Base-by-base conservation (phyloP, 73 alveolate species). In the Blepharisma stoltei region DNA sequence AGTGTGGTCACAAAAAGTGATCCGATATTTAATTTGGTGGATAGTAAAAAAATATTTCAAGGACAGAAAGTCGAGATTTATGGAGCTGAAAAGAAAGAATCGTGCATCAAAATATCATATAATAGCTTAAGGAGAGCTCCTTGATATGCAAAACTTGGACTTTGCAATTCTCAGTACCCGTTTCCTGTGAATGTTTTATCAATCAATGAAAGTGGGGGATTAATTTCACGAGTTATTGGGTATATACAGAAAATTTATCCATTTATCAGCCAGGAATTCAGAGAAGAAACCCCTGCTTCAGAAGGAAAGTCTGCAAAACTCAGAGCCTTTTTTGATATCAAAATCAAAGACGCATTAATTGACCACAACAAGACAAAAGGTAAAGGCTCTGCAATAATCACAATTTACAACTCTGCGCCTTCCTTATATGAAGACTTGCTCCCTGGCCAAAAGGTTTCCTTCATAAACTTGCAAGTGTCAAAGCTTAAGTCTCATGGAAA, bases 111-210 rank as follows among this genome's bases (percentile, higher is more conserved):
- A 8, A 18, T 60, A 25, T 1, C 73, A 2, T 60, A 60, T 25
- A 60, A 60, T 38, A 14, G 46, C 2, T n/a, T 25, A 14, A 60
- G 73, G 23, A 60, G 73, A 60, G 73, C 73, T 60, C 46, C 73
- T 60, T 60, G 73, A 47, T n/a, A 60, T 25, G 46, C 46, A 14
- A 14, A 14, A 14, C 73, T 60, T 14, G 73, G 73, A 14, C 46
- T 14, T 8, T n/a, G 14, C 11, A 25, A 25, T 0, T 20, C 73
- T 14, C 46, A 9, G 3, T 18, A 14, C 45, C 73, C 73, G 2
- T 60, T 60, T 60, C 73, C 73, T 2, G 46, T 60, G 46, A 20
- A 38, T 25, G 23, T 60, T 9, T 20, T 14, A 14, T 60, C 73
- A 18, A 60, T 25, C 2, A 60, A 60, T 14, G 73, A 60, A 60